These are phyloP conservation scores for Vaccinium macrocarpon DNA, from an alignment of 148 eudicot species.

Conservation along the genomic window DNA sequence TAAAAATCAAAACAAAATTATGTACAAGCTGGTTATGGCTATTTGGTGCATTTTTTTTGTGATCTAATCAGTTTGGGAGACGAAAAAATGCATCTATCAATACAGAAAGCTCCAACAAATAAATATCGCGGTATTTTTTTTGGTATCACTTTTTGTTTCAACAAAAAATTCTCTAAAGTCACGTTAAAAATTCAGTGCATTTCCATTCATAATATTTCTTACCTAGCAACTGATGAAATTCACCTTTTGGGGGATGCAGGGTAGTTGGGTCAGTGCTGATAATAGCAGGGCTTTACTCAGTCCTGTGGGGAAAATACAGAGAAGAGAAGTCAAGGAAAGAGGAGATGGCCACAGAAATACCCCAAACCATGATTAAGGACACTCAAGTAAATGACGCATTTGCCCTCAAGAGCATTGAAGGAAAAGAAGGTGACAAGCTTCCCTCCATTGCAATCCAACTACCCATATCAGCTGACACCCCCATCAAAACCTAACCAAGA, in stretches of 20 bases:
- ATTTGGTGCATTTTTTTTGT: too few species aligned
- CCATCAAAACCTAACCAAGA: neutral
- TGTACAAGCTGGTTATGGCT: too few species aligned
- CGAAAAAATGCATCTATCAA: too few species aligned
- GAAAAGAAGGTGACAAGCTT: neutral
- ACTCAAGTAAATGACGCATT: conserved; percentile 12
- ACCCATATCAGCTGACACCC: neutral
- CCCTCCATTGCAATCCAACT: neutral
- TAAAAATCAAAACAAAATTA: too few species aligned
- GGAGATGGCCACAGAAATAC: conserved; percentile 33
- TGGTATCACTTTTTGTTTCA: too few species aligned
- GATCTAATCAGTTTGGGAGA: too few species aligned
- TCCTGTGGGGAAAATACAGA: conserved; percentile 89
- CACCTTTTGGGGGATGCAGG: neutral
- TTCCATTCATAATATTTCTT: neutral
- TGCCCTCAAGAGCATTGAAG: neutral
- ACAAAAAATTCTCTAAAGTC: neutral
- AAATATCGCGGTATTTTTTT: too few species aligned
- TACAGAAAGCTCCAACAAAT: too few species aligned
- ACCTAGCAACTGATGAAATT: neutral
- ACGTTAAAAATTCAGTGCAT: neutral
- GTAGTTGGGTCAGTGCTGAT: conserved; percentile 33
- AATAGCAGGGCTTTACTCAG: conserved; percentile 73
- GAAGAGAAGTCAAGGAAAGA: conserved; percentile 45
- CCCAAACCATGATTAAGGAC: conserved; percentile 40